phyloP scores from a whole-genome alignment of 495 filamentous ascomycete genomes.

The Physcia stellaris region DNA sequence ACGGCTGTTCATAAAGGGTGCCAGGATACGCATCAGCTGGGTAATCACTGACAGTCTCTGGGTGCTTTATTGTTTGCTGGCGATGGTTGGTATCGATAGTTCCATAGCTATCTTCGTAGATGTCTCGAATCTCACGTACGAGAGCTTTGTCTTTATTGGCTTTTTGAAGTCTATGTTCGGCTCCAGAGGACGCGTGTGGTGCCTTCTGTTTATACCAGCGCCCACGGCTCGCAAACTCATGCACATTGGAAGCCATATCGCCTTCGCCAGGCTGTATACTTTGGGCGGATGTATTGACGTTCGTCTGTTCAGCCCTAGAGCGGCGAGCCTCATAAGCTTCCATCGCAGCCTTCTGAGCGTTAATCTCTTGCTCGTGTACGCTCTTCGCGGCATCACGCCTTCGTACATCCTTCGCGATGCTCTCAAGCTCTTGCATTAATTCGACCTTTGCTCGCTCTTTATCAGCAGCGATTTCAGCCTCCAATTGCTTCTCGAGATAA shows the following conservation, averaged over 20 bases:
- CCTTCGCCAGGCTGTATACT: slow-evolving; percentile 17
- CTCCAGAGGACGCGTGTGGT: slow-evolving; percentile 14
- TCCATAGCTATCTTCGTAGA: slow-evolving; percentile 34
- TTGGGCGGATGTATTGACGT: neutral
- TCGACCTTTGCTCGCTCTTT: slow-evolving; percentile 4
- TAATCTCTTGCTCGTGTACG: slow-evolving; percentile 10
- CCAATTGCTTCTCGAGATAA: slow-evolving; percentile 3
- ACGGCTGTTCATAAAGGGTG: too few relatives aligned
- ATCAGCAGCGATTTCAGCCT: slow-evolving; percentile 12
- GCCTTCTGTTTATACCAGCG: slow-evolving; percentile 23
- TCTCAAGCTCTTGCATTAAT: slow-evolving; percentile 1
- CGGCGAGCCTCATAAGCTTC: slow-evolving; percentile 18
- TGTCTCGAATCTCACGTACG: slow-evolving; percentile 24
- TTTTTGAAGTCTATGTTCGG: slow-evolving; percentile 13
- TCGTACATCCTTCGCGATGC: slow-evolving; percentile 25
- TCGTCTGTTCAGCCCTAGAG: slow-evolving; percentile 6
- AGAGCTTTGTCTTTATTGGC: slow-evolving; percentile 20
- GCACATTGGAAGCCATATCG: slow-evolving; percentile 20
- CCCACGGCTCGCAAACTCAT: slow-evolving; percentile 16
- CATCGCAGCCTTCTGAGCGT: slow-evolving; percentile 12
- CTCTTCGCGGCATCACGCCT: slow-evolving; percentile 13
- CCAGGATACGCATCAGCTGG: too few relatives aligned
- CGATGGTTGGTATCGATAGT: slow-evolving; percentile 27
- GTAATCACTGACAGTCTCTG: too few relatives aligned
- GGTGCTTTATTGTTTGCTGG: slow-evolving; percentile 9